Base-by-base conservation (phyloP, 768 basidiomycete genomes). In the Suillus variegatus region DNA sequence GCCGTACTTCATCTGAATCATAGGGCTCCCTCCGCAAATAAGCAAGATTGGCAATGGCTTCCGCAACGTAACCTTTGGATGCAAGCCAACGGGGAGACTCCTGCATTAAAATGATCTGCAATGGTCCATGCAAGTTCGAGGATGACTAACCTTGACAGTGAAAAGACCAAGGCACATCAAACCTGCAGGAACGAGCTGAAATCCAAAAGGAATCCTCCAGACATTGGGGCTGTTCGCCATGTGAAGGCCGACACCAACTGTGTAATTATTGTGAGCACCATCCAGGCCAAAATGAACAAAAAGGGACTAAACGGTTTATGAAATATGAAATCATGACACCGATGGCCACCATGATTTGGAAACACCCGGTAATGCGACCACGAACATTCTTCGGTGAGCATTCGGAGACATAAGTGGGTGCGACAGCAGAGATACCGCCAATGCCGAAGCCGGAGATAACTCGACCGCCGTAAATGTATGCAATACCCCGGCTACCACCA, bases 241-340 rank as follows among this genome's bases (percentile, higher is more conserved):
- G 69, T 90, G 85, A 44, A 86, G 68, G 35, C 84, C 81, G 57
- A 91, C 83, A 8, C 89, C 91, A 55, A 82, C 90, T 91, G 64
- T 7, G 47, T 22, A 47, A 57, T 18, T 64, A n/a, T 20, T 12
- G 41, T 35, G 5, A 65, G 32, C 8, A 13, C 46, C 2, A 54
- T 57, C 8, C 67, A 41, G 52, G 46, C 13, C 3, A 66, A 67
- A 12, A 68, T 40, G 16, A 66, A 64, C 38, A 69, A 64, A 40
- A 49, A 40, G 71, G 36, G 25, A 18, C 79, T 89, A 60, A 65
- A 92, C 90, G 84, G 71, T 93, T 92, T 69, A 92, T 82, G 74
- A 91, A 93, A 76, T 93, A 93, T 0, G 89, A 91, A 65, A 95
- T 80, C 88, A 94, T 93, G 66, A 93, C 93, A 61, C 93, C 94